phyloP scores from a whole-genome alignment of 2,329 filamentous ascomycete genomes.

The Paramyrothecium sp. region DNA sequence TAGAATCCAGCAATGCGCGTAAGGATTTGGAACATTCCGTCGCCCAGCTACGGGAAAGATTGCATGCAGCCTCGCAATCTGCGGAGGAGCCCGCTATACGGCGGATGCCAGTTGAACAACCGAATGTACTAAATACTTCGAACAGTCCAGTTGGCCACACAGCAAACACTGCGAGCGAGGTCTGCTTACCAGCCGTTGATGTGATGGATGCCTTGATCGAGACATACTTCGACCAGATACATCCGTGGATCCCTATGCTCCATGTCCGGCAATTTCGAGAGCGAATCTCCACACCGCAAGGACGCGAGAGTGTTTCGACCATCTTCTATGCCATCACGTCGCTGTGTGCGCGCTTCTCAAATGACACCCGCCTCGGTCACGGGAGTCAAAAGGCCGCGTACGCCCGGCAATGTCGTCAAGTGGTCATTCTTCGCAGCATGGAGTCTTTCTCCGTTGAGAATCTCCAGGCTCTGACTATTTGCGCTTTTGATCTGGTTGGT shows the following conservation, averaged over 20 bases:
- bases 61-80: neutral
- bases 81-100: neutral
- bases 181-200: slow-evolving; percentile 20
- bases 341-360: slow-evolving; percentile 22
- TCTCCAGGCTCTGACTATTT: slow-evolving; percentile 31
- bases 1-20: no score
- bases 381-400: slow-evolving; percentile 13
- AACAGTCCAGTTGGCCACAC: neutral
- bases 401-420: slow-evolving; percentile 24
- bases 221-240: slow-evolving; percentile 32
- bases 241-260: slow-evolving; percentile 34
- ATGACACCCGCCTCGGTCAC: slow-evolving; percentile 21
- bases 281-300: slow-evolving; percentile 5
- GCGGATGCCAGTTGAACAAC: neutral
- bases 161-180: slow-evolving; percentile 4
- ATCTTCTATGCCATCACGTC: slow-evolving; percentile 35
- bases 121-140: neutral
- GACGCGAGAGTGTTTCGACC: slow-evolving; percentile 19
- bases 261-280: slow-evolving; percentile 22
- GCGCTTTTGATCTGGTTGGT: slow-evolving; percentile 27
- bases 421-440: slow-evolving; percentile 30
- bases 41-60: neutral
- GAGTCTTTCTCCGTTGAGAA: slow-evolving; percentile 32
- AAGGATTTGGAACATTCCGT: no score
- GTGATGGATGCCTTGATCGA: slow-evolving; percentile 30